These are phyloP conservation scores for Rubroboletus pulcherrimus DNA, from an alignment of 768 basidiomycete species.

Conservation along the genomic window DNA sequence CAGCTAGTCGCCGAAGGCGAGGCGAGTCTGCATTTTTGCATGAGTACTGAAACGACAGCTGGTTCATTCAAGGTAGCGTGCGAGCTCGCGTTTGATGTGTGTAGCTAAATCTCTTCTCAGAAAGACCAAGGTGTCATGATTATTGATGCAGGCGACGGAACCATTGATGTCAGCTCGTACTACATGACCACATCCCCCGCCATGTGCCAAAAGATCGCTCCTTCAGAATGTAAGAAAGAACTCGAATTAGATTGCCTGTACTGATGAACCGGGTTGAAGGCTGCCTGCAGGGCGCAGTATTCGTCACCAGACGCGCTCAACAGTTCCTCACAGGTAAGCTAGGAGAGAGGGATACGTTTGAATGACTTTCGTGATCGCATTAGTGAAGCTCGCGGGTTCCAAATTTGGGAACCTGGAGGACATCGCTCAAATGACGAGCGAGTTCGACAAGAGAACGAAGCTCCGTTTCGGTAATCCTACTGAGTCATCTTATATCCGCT, in stretches of 20 bases:
- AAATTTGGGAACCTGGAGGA: conserved; percentile 37
- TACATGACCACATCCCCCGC: conserved; percentile 30
- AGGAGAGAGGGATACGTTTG: background rate
- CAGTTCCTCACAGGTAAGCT: conserved; percentile 36
- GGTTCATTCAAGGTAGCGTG: conserved; percentile 23
- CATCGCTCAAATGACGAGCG: conserved; percentile 37
- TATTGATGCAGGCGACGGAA: conserved; percentile 63
- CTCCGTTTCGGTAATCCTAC: conserved; percentile 37
- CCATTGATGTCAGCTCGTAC: conserved; percentile 57
- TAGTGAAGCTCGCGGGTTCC: conserved; percentile 40
- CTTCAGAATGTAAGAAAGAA: conserved; percentile 37
- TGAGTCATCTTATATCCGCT: conserved; percentile 44
- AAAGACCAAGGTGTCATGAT: conserved; percentile 46
- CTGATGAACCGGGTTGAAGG: conserved; percentile 29
- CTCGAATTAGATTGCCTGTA: background rate
- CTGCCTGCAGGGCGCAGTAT: conserved; percentile 48
- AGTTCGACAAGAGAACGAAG: conserved; percentile 48
- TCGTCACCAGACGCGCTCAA: conserved; percentile 43
- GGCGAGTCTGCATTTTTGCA: conserved; percentile 47
- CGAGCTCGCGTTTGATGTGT: background rate
- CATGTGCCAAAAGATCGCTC: conserved; percentile 47
- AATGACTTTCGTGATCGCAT: background rate
- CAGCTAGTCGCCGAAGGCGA: conserved; percentile 51
- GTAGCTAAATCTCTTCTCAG: conserved; percentile 22
- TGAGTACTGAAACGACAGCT: conserved; percentile 34